phyloP scores from a whole-genome alignment of 2,329 filamentous ascomycete genomes.

The Calonectria honghensis region DNA sequence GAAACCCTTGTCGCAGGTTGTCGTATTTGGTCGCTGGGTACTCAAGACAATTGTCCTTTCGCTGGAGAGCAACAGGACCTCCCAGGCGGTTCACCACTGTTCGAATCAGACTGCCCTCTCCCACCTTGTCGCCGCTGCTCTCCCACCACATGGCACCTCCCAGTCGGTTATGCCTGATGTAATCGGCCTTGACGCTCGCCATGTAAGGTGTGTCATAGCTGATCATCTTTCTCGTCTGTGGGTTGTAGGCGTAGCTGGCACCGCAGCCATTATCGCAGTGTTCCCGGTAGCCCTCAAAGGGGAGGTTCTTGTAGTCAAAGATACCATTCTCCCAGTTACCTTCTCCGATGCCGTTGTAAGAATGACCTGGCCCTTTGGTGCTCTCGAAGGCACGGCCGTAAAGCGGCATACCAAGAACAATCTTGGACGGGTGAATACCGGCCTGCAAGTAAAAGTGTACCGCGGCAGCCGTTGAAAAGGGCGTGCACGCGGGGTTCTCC shows the following conservation, averaged over 20 bases:
- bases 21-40: slow-evolving; percentile 83
- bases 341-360: slow-evolving; percentile 83
- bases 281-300: slow-evolving; percentile 79
- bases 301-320: slow-evolving; percentile 92
- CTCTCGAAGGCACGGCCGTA: slow-evolving; percentile 91
- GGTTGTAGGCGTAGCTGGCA: slow-evolving; percentile 87
- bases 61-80: slow-evolving; percentile 69
- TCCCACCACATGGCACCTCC: slow-evolving; percentile 99
- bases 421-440: slow-evolving; percentile 81
- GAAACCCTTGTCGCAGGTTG: slow-evolving; percentile 77
- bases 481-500: slow-evolving; percentile 78
- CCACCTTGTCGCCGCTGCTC: slow-evolving; percentile 83
- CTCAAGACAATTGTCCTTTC: slow-evolving; percentile 74
- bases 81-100: slow-evolving; percentile 78
- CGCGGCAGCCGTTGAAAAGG: slow-evolving; percentile 84
- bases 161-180: slow-evolving; percentile 78
- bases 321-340: slow-evolving; percentile 91
- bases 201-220: slow-evolving; percentile 85
- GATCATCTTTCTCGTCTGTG: slow-evolving; percentile 78
- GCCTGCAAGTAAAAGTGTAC: slow-evolving; percentile 81
- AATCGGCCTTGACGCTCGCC: slow-evolving; percentile 81
- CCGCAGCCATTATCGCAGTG: slow-evolving; percentile 76
- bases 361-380: slow-evolving; percentile 83
- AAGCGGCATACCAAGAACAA: slow-evolving; percentile 93
- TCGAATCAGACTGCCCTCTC: slow-evolving; percentile 79